Evolutionary conservation across 73 alveolate genomes (phyloP).

Genomic region (Blepharisma stoltei): DNA sequence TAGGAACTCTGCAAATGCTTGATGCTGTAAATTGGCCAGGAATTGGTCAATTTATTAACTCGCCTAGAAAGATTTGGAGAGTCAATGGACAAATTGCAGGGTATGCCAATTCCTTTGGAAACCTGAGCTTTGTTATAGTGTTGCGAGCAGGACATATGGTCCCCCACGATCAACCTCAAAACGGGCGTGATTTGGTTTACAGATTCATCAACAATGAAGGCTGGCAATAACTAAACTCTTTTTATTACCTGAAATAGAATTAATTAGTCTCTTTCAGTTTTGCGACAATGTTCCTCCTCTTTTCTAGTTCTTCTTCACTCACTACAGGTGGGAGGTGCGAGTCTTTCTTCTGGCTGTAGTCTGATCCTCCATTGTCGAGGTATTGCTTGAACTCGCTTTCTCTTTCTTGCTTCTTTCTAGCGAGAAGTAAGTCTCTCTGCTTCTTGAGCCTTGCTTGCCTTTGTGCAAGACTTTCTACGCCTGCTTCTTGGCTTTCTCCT

Average conservation of each 20-base stretch:
- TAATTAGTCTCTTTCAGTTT: neutral
- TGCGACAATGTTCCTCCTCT: neutral
- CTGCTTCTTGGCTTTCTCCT: neutral
- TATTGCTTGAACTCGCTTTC: conserved; percentile 28
- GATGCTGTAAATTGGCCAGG: conserved; percentile 44
- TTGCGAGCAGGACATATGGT: conserved; percentile 85
- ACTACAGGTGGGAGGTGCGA: neutral
- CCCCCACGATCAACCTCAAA: conserved; percentile 76
- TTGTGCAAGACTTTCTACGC: conserved; percentile 21
- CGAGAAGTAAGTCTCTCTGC: conserved; percentile 36
- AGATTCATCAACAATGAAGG: conserved; percentile 53
- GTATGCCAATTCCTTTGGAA: neutral
- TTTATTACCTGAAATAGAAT: no score
- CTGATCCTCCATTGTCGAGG: conserved; percentile 6
- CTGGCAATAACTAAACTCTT: neutral
- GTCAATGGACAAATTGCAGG: conserved; percentile 23
- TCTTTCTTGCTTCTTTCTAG: conserved; percentile 9
- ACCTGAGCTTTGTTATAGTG: conserved; percentile 35
- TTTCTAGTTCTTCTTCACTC: neutral
- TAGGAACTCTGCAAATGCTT: conserved; percentile 62
- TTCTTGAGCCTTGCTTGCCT: conserved; percentile 7
- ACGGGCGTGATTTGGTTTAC: conserved; percentile 54
- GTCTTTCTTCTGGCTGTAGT: neutral
- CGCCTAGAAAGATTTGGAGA: conserved; percentile 45
- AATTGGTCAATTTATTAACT: conserved; percentile 32